phyloP scores from a whole-genome alignment of 129 eudicot species.

The Pittosporum tobira region DNA sequence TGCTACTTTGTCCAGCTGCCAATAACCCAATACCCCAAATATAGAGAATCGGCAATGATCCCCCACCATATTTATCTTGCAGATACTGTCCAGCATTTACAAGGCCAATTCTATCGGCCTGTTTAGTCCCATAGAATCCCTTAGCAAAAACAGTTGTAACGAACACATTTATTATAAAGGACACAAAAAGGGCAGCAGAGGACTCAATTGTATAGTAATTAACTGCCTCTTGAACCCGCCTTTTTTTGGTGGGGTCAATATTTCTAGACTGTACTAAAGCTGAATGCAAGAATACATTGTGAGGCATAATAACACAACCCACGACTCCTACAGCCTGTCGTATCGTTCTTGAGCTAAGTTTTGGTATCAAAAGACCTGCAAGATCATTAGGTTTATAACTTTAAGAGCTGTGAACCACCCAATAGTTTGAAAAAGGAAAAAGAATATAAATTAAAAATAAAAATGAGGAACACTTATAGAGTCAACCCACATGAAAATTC shows the following conservation, averaged over 20 bases:
- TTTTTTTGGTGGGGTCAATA: conserved; percentile 53
- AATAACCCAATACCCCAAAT: conserved; percentile 92
- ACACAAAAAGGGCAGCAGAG: conserved; percentile 62
- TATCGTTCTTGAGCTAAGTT: conserved; percentile 78
- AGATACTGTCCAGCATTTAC: conserved; percentile 91
- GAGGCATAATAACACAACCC: conserved; percentile 94
- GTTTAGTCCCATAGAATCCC: conserved; percentile 65
- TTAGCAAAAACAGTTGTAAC: conserved; percentile 94
- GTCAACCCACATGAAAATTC: neutral
- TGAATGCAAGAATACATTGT: conserved; percentile 80
- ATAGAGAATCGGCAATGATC: conserved; percentile 64
- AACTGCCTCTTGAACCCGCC: conserved; percentile 77
- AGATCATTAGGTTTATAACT: conserved; percentile 1
- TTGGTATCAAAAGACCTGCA: conserved; percentile 82
- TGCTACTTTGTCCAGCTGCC: conserved; percentile 98
- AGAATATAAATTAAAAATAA: too few species aligned
- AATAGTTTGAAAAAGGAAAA: too few species aligned
- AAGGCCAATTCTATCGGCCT: conserved; percentile 72
- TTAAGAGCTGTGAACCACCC: neutral
- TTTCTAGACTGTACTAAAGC: conserved; percentile 88
- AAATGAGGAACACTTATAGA: neutral
- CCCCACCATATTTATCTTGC: conserved; percentile 81
- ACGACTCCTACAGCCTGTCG: conserved; percentile 92
- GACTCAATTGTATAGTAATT: conserved; percentile 83
- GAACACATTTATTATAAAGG: conserved; percentile 72